phyloP scores from a whole-genome alignment of 306 rosid species.

The Trifolium pratense region DNA sequence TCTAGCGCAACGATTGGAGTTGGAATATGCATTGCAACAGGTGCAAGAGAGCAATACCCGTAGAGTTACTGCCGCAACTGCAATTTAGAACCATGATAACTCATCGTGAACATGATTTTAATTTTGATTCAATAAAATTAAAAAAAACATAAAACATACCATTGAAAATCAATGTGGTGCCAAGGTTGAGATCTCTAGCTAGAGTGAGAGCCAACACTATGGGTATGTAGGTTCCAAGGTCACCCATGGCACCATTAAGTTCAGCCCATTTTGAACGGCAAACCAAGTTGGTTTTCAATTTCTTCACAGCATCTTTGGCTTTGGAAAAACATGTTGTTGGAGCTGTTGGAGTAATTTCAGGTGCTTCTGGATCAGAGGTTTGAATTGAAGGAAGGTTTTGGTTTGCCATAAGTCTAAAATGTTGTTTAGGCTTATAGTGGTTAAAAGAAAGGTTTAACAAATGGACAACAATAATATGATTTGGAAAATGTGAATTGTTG shows the following conservation, averaged over 20 bases:
- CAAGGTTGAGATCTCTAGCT: slow-evolving; percentile 26
- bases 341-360: neutral
- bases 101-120: neutral
- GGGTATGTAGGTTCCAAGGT: slow-evolving; percentile 34
- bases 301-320: neutral
- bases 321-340: neutral
- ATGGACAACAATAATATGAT: neutral
- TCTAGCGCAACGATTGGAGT: too few species aligned
- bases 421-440: neutral
- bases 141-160: neutral
- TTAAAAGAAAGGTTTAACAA: neutral
- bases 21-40: too few species aligned
- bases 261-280: slow-evolving; percentile 30
- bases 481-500: neutral
- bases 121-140: neutral
- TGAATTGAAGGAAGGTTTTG: slow-evolving; percentile 20
- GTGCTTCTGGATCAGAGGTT: slow-evolving; percentile 35
- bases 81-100: too few species aligned
- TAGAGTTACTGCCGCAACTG: too few species aligned
- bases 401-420: neutral
- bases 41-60: too few species aligned
- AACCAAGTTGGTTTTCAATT: slow-evolving; percentile 7
- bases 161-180: slow-evolving; percentile 17
- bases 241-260: slow-evolving; percentile 32
- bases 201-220: slow-evolving; percentile 21